These are phyloP conservation scores for Dipodascus albidus DNA, from an alignment of 805 yeast genomes.

Conservation along the genomic window DNA sequence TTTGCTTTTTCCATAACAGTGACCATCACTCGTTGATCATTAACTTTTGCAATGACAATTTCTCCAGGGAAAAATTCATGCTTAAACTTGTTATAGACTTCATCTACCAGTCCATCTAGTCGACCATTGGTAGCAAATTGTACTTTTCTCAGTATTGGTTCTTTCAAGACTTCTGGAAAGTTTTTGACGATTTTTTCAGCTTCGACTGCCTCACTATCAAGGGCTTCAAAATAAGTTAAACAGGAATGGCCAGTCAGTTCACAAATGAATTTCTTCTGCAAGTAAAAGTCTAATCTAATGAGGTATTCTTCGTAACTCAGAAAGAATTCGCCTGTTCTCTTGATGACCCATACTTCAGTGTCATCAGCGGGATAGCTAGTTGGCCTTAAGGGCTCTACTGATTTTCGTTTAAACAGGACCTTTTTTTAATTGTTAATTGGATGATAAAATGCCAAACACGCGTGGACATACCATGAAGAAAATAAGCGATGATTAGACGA, in stretches of 20 bases:
- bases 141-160: constrained; percentile 76
- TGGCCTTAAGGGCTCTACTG: constrained; percentile 21
- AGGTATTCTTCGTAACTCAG: constrained; percentile 58
- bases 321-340: constrained; percentile 87
- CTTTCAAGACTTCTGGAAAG: constrained; percentile 87
- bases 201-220: constrained; percentile 48
- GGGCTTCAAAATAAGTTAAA: constrained; percentile 82
- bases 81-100: constrained; percentile 65
- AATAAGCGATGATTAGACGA: neutral
- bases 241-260: constrained; percentile 93
- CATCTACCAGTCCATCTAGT: constrained; percentile 79
- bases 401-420: constrained; percentile 30
- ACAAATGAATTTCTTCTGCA: constrained; percentile 70
- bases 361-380: constrained; percentile 19
- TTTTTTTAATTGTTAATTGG: too few species aligned
- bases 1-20: constrained; percentile 78
- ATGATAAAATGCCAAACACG: too few species aligned
- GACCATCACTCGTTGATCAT: constrained; percentile 38
- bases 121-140: constrained; percentile 77
- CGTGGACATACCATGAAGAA: neutral
- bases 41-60: constrained; percentile 46
- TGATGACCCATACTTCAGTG: constrained; percentile 68
- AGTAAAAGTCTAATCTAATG: constrained; percentile 27
- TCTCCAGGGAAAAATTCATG: constrained; percentile 90
- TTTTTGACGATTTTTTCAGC: constrained; percentile 52